These are phyloP conservation scores for Celoporthe dispersa DNA, from an alignment of 2,329 filamentous ascomycete genomes.

Conservation along the genomic window DNA sequence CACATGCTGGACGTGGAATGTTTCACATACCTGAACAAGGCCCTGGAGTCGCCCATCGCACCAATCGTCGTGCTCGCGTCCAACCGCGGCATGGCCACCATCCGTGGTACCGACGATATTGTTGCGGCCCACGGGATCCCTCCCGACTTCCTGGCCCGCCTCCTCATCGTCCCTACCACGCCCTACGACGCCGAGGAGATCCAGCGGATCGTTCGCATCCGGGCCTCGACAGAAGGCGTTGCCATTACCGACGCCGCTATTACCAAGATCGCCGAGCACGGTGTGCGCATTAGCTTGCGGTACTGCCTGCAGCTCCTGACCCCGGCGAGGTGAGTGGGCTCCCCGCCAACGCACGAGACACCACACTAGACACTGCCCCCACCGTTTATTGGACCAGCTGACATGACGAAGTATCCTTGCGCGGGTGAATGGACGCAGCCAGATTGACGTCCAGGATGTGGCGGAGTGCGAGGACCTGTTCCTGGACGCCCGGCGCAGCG, in stretches of 20 bases:
- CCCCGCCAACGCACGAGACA: constrained; percentile 20
- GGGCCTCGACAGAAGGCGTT: constrained; percentile 80
- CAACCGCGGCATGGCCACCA: constrained; percentile 91
- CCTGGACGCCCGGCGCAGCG: constrained; percentile 80
- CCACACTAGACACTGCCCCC: constrained; percentile 23
- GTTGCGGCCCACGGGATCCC: constrained; percentile 92
- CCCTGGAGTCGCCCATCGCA: constrained; percentile 92
- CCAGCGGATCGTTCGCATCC: constrained; percentile 85
- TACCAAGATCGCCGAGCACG: constrained; percentile 84
- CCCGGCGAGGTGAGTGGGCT: constrained; percentile 68
- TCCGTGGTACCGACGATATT: constrained; percentile 83
- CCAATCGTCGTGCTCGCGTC: constrained; percentile 97
- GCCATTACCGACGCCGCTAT: constrained; percentile 80
- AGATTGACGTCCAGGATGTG: constrained; percentile 79
- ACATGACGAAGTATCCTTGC: constrained; percentile 73
- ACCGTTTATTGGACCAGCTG: constrained; percentile 39
- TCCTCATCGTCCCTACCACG: constrained; percentile 95
- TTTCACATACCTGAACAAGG: constrained; percentile 98
- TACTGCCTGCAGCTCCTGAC: constrained; percentile 93
- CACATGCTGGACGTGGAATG: constrained; percentile 99
- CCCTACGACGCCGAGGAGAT: constrained; percentile 89
- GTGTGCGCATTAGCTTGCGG: constrained; percentile 84
- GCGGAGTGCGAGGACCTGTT: constrained; percentile 83
- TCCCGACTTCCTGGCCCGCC: constrained; percentile 86
- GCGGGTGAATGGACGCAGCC: constrained; percentile 76